Evolutionary conservation across 2,329 filamentous ascomycete genomes (phyloP).

Genomic region (Colletotrichum nymphaeae): DNA sequence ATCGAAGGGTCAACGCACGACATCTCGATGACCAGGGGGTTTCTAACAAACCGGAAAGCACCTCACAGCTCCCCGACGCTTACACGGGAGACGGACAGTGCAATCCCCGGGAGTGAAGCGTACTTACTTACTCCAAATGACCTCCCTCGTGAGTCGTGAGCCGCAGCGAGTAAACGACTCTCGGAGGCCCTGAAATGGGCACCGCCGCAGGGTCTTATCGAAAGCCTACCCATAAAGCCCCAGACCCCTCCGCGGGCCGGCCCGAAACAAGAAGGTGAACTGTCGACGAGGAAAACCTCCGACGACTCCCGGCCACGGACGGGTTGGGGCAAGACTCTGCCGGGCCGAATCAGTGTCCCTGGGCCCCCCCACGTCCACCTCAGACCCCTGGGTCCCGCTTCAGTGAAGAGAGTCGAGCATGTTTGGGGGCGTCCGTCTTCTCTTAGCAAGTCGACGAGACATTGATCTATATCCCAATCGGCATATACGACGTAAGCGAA

Average conservation of each 20-base stretch:
- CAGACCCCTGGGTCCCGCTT: background rate
- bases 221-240: background rate
- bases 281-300: background rate
- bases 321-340: conserved; percentile 1
- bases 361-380: background rate
- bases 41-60: background rate
- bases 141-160: background rate
- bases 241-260: background rate
- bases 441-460: background rate
- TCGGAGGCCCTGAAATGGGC: background rate
- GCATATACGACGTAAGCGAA: background rate
- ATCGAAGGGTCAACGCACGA: background rate
- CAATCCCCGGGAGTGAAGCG: background rate
- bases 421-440: background rate
- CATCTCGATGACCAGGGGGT: background rate
- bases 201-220: background rate
- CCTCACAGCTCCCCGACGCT: background rate
- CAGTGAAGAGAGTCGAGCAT: background rate
- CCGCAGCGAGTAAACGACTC: too few species aligned
- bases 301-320: background rate
- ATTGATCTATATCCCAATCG: background rate
- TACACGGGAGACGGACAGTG: background rate
- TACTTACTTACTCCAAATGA: background rate
- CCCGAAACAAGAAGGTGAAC: background rate
- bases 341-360: background rate